These are phyloP conservation scores for Xanthoparmelia taractica DNA, from an alignment of 495 filamentous ascomycete species.

Conservation along the genomic window DNA sequence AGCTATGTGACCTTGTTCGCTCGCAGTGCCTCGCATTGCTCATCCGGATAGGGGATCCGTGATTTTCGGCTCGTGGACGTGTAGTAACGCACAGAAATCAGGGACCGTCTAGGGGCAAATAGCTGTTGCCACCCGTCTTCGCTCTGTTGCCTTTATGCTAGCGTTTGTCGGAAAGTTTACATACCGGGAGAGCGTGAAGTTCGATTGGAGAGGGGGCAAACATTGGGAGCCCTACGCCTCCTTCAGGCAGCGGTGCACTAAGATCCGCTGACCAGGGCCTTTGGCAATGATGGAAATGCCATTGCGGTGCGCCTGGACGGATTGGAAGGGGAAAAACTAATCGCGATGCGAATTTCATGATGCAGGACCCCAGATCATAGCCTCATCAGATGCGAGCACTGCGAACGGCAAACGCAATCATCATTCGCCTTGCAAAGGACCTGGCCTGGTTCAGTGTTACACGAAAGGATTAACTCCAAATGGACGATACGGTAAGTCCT, in stretches of 20 bases:
- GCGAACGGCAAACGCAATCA: not conserved
- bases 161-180: no score
- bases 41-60: not conserved
- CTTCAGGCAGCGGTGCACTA: no score
- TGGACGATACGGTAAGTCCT: not conserved
- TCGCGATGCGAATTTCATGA: no score
- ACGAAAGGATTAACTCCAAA: not conserved
- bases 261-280: no score
- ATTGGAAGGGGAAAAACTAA: no score
- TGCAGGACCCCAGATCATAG: not conserved
- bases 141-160: not conserved
- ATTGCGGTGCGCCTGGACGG: no score
- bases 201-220: no score
- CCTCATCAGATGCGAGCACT: not conserved
- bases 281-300: no score
- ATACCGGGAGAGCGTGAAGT: no score
- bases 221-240: no score
- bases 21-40: not conserved
- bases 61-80: not conserved
- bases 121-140: not conserved
- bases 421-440: not conserved
- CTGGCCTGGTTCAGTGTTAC: not conserved
- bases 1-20: not conserved
- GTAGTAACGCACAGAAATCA: not conserved
- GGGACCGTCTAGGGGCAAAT: not conserved